Base-by-base conservation (phyloP, 164 flowering plant species). In the Amborella trichopoda region DNA sequence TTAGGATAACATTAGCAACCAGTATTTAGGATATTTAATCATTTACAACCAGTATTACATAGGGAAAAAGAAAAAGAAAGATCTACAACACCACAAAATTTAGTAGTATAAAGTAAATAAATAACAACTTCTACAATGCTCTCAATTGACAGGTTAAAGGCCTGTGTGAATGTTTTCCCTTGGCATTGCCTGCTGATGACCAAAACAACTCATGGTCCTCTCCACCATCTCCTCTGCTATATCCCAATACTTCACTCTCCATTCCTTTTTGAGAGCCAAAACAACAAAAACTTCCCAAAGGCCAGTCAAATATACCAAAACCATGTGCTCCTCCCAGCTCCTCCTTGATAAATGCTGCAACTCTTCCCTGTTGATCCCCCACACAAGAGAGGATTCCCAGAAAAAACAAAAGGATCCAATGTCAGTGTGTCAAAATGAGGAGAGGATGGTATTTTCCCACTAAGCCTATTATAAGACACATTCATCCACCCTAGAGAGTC, bases 391-490 rank as follows among this genome's bases (percentile, higher is more conserved):
- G 18, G 5, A 28, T 61, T 61, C 12, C 65, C 60, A 21, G 30
- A 28, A 21, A 27, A 50, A 21, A 44, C 44, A 23, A 23, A 26
- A 11, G 56, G 52, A 20, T 55, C 60, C 19, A n/a, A n/a, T n/a
- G 17, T 40, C 19, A 61, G 30, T 19, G 55, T 49, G 1, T 49
- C 47, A 28, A 49, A 54, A 28, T 61, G 65, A 8, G 2, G 1
- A 3, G 42, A 41, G n/a, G 20, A 14, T 37, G 65, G 65, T 49
- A 61, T 38, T 22, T 19, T 34, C 25, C 65, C 65, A 39, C 56
- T 61, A 36, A 61, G 55, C 26, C 50, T 50, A 32, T 61, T 45
- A 28, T 61, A 61, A 2, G 52, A 55, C n/a, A 61, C 23, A 41
- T 55, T 50, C 26, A 61, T 25, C 17, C 1, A 14, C 13, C 27